phyloP scores from a whole-genome alignment of 495 filamentous ascomycete genomes.

The Talaromyces thailandensis region DNA sequence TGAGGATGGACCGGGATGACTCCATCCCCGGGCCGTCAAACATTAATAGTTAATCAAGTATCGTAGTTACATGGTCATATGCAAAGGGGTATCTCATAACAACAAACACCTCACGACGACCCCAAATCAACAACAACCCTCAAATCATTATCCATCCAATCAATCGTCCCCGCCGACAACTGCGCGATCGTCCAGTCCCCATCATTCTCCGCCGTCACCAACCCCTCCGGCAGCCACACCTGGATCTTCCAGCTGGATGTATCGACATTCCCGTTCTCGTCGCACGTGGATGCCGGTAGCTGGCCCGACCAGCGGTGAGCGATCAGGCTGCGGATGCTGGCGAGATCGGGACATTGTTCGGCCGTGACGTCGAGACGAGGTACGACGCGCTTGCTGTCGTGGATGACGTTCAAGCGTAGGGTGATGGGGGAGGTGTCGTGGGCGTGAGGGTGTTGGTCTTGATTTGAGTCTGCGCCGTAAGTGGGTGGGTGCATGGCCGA shows the following conservation, averaged over 20 bases:
- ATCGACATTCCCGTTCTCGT: conserved; percentile 6
- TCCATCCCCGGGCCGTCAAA: not conserved
- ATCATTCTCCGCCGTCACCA: conserved; percentile 27
- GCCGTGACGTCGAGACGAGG: conserved; percentile 30
- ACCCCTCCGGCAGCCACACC: conserved; percentile 32
- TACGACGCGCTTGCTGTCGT: conserved; percentile 31
- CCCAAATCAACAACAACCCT: conserved; percentile 35
- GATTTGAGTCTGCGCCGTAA: not conserved
- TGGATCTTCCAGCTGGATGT: conserved; percentile 23
- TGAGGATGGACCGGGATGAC: not conserved
- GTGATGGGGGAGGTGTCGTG: not conserved
- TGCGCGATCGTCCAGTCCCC: conserved; percentile 38
- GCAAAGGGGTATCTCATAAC: not conserved
- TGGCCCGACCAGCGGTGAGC: conserved; percentile 25
- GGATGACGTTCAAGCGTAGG: conserved; percentile 22
- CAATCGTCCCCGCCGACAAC: conserved; percentile 30
- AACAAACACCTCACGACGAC: not conserved
- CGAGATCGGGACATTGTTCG: conserved; percentile 25
- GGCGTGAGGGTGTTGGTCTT: not conserved
- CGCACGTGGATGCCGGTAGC: conserved; percentile 15
- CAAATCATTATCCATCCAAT: conserved; percentile 46
- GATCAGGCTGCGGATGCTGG: conserved; percentile 21
- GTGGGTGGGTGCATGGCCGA: not conserved
- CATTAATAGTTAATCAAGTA: not conserved
- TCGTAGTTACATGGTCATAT: not conserved